These are phyloP conservation scores for Paracorniculantispora psalliotae DNA, from an alignment of 2,329 filamentous ascomycete species.

Conservation along the genomic window DNA sequence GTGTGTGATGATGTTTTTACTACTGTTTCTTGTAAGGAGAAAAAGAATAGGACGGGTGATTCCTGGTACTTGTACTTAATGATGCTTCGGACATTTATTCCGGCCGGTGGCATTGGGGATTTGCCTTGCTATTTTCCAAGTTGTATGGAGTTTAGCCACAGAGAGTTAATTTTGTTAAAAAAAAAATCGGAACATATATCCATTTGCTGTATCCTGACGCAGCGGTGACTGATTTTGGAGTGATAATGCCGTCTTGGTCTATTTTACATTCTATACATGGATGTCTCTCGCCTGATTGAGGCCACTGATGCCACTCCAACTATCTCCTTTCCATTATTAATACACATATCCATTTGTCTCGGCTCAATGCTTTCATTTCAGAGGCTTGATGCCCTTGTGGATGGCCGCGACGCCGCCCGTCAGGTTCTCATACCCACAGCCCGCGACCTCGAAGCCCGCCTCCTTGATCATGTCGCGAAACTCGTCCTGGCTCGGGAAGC, in stretches of 20 bases:
- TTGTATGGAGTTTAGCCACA: constrained; percentile 14
- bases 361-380: constrained; percentile 23
- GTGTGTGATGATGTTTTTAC: background rate
- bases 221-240: background rate
- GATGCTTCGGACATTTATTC: constrained; percentile 7
- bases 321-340: background rate
- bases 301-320: background rate
- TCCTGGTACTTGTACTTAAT: constrained; percentile 14
- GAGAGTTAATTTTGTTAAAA: constrained; percentile 13
- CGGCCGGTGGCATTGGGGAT: constrained; percentile 11
- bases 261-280: constrained; percentile 8
- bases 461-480: constrained; percentile 79
- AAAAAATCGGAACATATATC: constrained; percentile 12
- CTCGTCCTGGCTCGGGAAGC: constrained; percentile 79
- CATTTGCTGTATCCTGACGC: background rate
- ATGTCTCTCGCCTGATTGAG: background rate
- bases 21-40: constrained; percentile 1
- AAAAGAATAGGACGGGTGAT: constrained; percentile 12
- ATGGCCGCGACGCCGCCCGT: constrained; percentile 92
- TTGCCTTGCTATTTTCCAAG: constrained; percentile 12
- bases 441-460: constrained; percentile 81
- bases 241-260: background rate
- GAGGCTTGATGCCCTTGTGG: constrained; percentile 89
- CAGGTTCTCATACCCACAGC: constrained; percentile 80
- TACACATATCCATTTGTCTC: background rate